Evolutionary conservation across 78 protist genomes (phyloP).

Genomic region (Dictyostelium firmibasis): DNA sequence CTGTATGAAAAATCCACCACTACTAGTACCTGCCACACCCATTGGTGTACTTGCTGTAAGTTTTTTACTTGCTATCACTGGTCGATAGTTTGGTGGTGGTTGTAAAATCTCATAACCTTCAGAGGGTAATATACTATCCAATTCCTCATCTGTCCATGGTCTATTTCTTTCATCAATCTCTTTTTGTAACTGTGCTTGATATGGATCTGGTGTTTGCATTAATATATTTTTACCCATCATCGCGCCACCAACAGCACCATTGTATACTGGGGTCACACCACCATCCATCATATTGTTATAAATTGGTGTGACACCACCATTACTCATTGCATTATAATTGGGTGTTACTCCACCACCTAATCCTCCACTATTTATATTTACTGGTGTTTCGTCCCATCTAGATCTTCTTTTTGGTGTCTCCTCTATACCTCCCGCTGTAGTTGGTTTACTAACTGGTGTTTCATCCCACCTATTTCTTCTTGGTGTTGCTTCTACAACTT

Average conservation of each 20-base stretch:
- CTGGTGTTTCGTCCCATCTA: constrained; percentile 94
- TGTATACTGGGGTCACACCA: not conserved
- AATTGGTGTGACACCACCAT: constrained; percentile 1
- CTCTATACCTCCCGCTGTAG: not conserved
- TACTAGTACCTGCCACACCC: constrained; percentile 50
- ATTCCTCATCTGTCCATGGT: constrained; percentile 96
- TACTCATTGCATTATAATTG: constrained; percentile 16
- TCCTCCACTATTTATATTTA: constrained; percentile 29
- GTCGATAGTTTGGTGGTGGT: constrained; percentile 94
- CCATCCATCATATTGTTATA: not conserved
- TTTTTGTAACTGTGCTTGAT: constrained; percentile 76
- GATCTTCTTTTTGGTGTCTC: constrained; percentile 82
- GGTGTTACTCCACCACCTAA: constrained; percentile 83
- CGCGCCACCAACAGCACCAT: too few species aligned
- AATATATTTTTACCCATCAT: not conserved
- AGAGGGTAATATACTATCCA: constrained; percentile 94
- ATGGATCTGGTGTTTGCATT: constrained; percentile 15
- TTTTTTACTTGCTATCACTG: constrained; percentile 92
- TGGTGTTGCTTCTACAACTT: constrained; percentile 47
- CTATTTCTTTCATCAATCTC: constrained; percentile 95
- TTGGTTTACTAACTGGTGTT: constrained; percentile 57
- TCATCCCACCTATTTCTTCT: constrained; percentile 86
- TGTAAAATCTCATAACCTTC: constrained; percentile 95
- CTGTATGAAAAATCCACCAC: constrained; percentile 71
- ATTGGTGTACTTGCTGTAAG: constrained; percentile 89